phyloP scores from a whole-genome alignment of 2,329 filamentous ascomycete species.

The Aspergillus uvarum region DNA sequence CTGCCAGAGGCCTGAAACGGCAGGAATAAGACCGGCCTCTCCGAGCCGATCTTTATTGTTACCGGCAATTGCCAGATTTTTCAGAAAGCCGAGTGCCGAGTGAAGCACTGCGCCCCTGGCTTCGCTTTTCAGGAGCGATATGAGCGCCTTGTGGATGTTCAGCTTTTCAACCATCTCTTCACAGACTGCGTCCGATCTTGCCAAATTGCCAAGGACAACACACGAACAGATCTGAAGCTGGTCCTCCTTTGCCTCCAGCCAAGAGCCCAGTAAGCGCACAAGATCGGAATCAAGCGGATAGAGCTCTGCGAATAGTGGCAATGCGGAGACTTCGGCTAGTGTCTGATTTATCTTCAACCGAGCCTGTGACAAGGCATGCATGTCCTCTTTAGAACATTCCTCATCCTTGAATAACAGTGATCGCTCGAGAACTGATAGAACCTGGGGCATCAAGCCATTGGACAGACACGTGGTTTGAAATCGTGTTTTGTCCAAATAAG shows the following conservation, averaged over 20 bases:
- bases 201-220: slow-evolving; percentile 50
- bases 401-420: slow-evolving; percentile 31
- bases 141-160: slow-evolving; percentile 42
- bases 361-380: slow-evolving; percentile 35
- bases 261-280: slow-evolving; percentile 39
- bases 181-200: slow-evolving; percentile 46
- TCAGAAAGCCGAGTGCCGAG: slow-evolving; percentile 47
- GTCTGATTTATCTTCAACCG: slow-evolving; percentile 42
- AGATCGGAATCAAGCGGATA: slow-evolving; percentile 43
- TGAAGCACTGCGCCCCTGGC: slow-evolving; percentile 44
- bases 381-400: slow-evolving; percentile 34
- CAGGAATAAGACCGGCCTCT: slow-evolving; percentile 40
- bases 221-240: slow-evolving; percentile 49
- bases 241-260: slow-evolving; percentile 41
- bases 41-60: slow-evolving; percentile 43
- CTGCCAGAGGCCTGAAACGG: slow-evolving; percentile 40
- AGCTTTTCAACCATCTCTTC: slow-evolving; percentile 40
- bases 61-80: slow-evolving; percentile 48
- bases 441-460: slow-evolving; percentile 31
- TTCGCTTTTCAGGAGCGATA: slow-evolving; percentile 40
- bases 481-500: slow-evolving; percentile 38
- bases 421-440: slow-evolving; percentile 34
- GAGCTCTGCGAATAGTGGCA: slow-evolving; percentile 34
- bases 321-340: slow-evolving; percentile 43
- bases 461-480: slow-evolving; percentile 41